Conservation (phyloP, 768 basidiomycete genomes). For the Galerina marginata region DNA sequence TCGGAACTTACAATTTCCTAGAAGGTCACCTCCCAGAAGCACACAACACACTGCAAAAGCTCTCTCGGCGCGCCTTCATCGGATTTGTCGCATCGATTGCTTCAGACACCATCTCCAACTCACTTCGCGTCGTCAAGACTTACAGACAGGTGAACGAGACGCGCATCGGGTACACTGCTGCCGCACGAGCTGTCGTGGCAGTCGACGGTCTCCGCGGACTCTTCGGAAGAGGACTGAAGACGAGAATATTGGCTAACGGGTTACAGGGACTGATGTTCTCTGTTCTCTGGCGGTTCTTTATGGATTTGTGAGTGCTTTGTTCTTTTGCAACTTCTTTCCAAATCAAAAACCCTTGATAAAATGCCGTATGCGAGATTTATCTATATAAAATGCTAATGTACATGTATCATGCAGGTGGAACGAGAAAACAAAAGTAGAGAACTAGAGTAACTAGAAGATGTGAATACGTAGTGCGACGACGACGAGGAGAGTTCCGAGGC, state of each 20-base stretch:
- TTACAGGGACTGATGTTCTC: conserved; percentile 92
- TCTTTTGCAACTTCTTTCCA: not conserved
- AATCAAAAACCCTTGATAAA: not conserved
- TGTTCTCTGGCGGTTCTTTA: conserved; percentile 88
- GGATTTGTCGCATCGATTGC: conserved; percentile 87
- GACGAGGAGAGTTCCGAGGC: not conserved
- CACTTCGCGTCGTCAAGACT: conserved; percentile 91
- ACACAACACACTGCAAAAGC: conserved; percentile 56
- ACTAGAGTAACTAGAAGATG: conserved; percentile 3
- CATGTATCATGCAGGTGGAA: conserved; percentile 32
- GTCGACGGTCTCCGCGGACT: conserved; percentile 80
- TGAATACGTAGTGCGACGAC: conserved; percentile 2
- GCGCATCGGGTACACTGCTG: conserved; percentile 78
- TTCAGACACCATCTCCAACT: conserved; percentile 89
- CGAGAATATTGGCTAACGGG: conserved; percentile 88
- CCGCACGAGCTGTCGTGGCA: conserved; percentile 77
- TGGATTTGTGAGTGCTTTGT: conserved; percentile 73
- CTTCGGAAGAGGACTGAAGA: conserved; percentile 90
- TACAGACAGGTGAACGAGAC: conserved; percentile 91
- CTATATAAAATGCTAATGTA: conserved; percentile 3
- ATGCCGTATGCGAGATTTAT: not conserved
- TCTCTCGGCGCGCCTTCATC: conserved; percentile 85
- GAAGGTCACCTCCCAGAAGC: conserved; percentile 63
- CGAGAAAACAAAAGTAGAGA: conserved; percentile 23
- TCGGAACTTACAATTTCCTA: conserved; percentile 85